Evolutionary conservation across 495 filamentous ascomycete species (phyloP).

Genomic region (Tricharina praecox): DNA sequence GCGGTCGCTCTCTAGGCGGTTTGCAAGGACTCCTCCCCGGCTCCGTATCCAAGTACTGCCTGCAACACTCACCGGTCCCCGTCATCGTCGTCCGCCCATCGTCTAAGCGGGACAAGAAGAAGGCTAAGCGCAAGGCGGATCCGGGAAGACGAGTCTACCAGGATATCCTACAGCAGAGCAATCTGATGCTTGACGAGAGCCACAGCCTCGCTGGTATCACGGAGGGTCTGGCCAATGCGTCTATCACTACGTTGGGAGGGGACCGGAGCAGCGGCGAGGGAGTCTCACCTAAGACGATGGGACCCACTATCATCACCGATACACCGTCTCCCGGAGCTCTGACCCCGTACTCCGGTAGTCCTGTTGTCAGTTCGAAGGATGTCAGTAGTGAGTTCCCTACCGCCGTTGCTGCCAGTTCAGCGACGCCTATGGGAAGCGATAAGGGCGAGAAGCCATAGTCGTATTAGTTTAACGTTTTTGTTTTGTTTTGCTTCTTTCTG

Average conservation of each 20-base stretch:
- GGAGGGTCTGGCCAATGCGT: slow-evolving; percentile 17
- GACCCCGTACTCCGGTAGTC: not conserved
- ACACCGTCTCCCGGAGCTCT: not conserved
- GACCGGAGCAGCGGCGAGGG: not conserved
- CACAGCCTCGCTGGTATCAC: slow-evolving; percentile 19
- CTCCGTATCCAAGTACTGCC: slow-evolving; percentile 89
- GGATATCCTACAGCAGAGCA: slow-evolving; percentile 44
- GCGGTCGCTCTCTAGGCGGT: slow-evolving; percentile 70
- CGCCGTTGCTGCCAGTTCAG: not conserved
- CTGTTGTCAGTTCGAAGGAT: not conserved
- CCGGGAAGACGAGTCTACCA: slow-evolving; percentile 64
- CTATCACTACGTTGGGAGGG: slow-evolving; percentile 15
- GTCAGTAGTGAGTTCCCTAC: not conserved
- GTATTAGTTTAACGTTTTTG: no score
- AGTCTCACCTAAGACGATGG: not conserved
- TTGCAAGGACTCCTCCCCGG: slow-evolving; percentile 81
- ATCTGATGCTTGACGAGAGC: slow-evolving; percentile 20
- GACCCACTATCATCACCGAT: not conserved
- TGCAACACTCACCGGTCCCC: slow-evolving; percentile 91
- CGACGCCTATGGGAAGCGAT: not conserved
- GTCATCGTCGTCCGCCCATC: slow-evolving; percentile 88
- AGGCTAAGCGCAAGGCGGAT: slow-evolving; percentile 68
- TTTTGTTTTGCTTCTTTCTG: no score
- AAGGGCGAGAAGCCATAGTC: not conserved
- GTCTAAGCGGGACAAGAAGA: slow-evolving; percentile 81